phyloP scores from a whole-genome alignment of 495 filamentous ascomycete species.

The Aspergillus haitiensis region DNA sequence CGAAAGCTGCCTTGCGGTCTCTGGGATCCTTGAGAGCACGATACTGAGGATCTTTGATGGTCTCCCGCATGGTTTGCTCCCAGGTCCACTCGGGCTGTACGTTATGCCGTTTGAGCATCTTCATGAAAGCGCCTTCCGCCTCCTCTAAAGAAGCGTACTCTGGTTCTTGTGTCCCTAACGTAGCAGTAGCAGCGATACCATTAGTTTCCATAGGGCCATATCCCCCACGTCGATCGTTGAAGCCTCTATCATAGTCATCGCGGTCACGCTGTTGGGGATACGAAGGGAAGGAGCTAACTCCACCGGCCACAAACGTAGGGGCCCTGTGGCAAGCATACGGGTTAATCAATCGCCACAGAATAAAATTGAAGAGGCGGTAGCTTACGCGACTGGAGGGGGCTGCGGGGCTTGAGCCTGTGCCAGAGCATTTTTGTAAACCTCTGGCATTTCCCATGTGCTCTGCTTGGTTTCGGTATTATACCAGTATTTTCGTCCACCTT shows the following conservation, averaged over 20 bases:
- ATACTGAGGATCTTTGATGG: conserved; percentile 93
- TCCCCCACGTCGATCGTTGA: conserved; percentile 65
- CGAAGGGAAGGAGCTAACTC: conserved; percentile 54
- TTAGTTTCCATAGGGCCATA: conserved; percentile 57
- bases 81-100: conserved; percentile 90
- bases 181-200: conserved; percentile 58
- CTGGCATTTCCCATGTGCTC: conserved; percentile 94
- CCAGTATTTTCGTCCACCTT: conserved; percentile 91
- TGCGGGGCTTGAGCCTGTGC: conserved; percentile 53
- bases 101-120: conserved; percentile 79
- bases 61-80: conserved; percentile 83
- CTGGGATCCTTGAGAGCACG: conserved; percentile 90
- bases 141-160: conserved; percentile 86
- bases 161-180: conserved; percentile 69
- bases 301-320: conserved; percentile 68
- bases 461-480: conserved; percentile 86
- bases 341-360: conserved; percentile 26
- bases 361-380: conserved; percentile 20
- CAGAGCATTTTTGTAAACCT: conserved; percentile 71
- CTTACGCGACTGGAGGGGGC: conserved; percentile 61
- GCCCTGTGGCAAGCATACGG: conserved; percentile 40
- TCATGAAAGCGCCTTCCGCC: conserved; percentile 90
- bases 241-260: conserved; percentile 59
- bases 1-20: conserved; percentile 88
- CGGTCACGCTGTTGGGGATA: conserved; percentile 50